These are phyloP conservation scores for Globisporangium camurandrum DNA, from an alignment of 352 stramenopile species.

Conservation along the genomic window DNA sequence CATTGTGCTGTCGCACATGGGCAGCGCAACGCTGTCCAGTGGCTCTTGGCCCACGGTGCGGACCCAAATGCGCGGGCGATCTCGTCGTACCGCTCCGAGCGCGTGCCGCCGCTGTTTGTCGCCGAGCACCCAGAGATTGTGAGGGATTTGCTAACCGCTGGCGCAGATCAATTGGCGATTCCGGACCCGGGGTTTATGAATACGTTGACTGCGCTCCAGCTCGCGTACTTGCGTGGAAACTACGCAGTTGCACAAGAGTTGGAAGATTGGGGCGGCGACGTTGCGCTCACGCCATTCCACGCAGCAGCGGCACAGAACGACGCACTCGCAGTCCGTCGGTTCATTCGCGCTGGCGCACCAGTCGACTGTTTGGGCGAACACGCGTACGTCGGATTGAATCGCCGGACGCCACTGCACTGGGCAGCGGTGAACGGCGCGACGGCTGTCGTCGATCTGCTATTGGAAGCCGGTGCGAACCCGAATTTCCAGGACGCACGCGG, in stretches of 20 bases:
- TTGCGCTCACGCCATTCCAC: conserved; percentile 76
- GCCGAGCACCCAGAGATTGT: conserved; percentile 63
- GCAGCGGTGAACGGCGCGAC: conserved; percentile 55
- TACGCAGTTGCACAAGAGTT: conserved; percentile 69
- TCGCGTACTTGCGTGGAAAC: conserved; percentile 72
- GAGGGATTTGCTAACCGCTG: conserved; percentile 48
- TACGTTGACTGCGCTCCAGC: conserved; percentile 67
- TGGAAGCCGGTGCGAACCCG: conserved; percentile 54
- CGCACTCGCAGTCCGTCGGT: conserved; percentile 45
- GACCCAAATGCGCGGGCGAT: conserved; percentile 38
- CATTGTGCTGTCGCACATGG: conserved; percentile 73
- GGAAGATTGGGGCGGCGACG: conserved; percentile 73
- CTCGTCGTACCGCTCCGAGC: conserved; percentile 66
- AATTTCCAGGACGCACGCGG: conserved; percentile 73
- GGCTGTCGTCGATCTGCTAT: conserved; percentile 52
- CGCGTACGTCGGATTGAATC: conserved; percentile 73
- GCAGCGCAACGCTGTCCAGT: conserved; percentile 58
- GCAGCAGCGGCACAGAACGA: conserved; percentile 54
- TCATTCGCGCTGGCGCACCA: conserved; percentile 44
- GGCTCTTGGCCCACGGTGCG: conserved; percentile 55
- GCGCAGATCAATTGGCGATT: conserved; percentile 55
- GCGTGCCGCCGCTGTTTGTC: conserved; percentile 68
- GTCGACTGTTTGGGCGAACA: conserved; percentile 72
- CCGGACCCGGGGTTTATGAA: conserved; percentile 78
- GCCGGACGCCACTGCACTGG: conserved; percentile 75